Conservation (phyloP, 192 early-diverging fungal species). For the Coemansia sp. region DNA sequence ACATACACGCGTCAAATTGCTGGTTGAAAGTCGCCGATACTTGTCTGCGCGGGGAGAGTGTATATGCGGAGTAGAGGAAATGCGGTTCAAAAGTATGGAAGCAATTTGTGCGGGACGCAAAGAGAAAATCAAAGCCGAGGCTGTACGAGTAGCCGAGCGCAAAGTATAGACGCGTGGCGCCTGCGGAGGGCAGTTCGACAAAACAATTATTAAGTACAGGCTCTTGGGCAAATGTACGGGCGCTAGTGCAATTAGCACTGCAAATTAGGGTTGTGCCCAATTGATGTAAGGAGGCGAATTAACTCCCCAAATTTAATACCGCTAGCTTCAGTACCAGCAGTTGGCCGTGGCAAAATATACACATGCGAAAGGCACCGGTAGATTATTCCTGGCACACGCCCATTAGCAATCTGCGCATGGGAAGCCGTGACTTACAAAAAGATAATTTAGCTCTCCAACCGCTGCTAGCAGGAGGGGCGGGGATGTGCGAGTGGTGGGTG, state of each 20-base stretch:
- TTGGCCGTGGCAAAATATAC: constrained; percentile 11
- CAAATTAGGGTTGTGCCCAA: neutral
- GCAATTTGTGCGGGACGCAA: neutral
- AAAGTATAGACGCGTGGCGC: neutral
- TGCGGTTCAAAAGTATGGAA: neutral
- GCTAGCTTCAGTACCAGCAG: neutral
- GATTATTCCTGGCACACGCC: neutral
- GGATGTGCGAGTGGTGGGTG: neutral
- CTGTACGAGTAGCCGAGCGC: neutral
- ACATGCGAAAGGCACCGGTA: too few relatives aligned
- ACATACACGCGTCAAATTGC: constrained; percentile 1
- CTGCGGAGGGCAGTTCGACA: neutral
- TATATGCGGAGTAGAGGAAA: constrained; percentile 5
- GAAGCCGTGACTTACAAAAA: neutral
- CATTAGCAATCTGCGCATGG: neutral
- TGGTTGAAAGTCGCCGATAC: neutral
- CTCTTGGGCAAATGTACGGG: neutral
- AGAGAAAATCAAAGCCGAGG: neutral
- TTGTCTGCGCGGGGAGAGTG: constrained; percentile 6
- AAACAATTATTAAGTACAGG: neutral
- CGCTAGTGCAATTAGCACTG: neutral
- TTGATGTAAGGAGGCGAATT: neutral
- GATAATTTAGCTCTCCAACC: too few relatives aligned
- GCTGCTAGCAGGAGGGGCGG: neutral
- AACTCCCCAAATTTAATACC: constrained; percentile 1